A percentile compares a stretch with the other conserved stretches of the same genome.
These are phyloP conservation scores for Pseudocercospora ulei DNA, from an alignment of 2,329 filamentous ascomycete species.

Conservation along the genomic window DNA sequence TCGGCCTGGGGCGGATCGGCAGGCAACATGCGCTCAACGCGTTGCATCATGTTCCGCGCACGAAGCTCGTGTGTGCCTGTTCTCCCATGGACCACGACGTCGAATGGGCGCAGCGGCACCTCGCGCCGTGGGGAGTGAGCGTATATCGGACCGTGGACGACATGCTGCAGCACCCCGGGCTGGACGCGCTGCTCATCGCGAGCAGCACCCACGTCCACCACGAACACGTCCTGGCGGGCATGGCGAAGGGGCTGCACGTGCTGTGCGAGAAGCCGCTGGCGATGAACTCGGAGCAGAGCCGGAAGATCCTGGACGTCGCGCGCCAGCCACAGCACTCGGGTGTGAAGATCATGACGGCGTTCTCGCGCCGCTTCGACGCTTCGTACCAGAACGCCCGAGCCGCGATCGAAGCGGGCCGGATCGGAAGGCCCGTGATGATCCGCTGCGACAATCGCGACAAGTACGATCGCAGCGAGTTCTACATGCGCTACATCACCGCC, in stretches of 20 bases:
- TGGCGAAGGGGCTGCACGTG: constrained; percentile 47
- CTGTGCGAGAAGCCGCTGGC: constrained; percentile 47
- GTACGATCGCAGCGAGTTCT: constrained; percentile 36
- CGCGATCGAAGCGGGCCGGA: constrained; percentile 34
- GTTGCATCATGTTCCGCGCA: constrained; percentile 39
- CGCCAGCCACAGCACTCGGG: constrained; percentile 25
- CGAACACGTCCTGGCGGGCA: constrained; percentile 49
- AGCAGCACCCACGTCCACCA: constrained; percentile 49
- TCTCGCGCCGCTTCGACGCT: constrained; percentile 41
- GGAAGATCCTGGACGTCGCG: constrained; percentile 13
- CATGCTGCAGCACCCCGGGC: constrained; percentile 47
- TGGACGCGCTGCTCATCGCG: constrained; percentile 48
- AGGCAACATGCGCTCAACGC: constrained; percentile 31
- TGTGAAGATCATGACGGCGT: constrained; percentile 39
- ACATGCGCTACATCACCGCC: constrained; percentile 36
- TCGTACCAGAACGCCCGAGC: constrained; percentile 36
- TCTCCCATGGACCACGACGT: constrained; percentile 33
- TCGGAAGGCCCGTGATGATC: constrained; percentile 37
- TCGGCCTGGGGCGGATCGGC: constrained; percentile 19
- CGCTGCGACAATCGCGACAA: constrained; percentile 40
- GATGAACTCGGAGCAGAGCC: constrained; percentile 16
- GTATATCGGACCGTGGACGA: constrained; percentile 48
- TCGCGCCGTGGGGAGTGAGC: constrained; percentile 45
- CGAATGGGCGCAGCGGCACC: constrained; percentile 43
- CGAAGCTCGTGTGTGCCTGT: constrained; percentile 40